Conservation (phyloP, 495 filamentous ascomycete species). For the Cladorrhinum samala region DNA sequence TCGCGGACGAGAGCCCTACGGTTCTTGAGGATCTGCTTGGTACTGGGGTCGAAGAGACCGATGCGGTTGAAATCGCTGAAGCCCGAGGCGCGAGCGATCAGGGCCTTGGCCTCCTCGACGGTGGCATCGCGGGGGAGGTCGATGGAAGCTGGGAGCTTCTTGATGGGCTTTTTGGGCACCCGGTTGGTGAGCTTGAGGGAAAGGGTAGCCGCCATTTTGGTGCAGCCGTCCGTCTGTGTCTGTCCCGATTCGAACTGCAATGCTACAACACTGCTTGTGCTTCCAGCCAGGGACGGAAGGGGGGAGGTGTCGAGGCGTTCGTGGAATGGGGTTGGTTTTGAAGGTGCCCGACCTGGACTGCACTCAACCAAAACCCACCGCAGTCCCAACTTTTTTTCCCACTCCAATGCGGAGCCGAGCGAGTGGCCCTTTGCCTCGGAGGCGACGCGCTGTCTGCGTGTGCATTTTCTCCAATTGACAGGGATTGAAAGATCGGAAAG, state of each 20-base stretch:
- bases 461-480: background rate
- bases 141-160: conserved; percentile 62
- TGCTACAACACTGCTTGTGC: background rate
- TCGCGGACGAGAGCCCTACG: conserved; percentile 49
- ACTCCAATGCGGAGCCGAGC: background rate
- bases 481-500: background rate
- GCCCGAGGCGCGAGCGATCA: conserved; percentile 39
- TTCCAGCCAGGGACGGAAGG: no score
- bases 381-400: background rate
- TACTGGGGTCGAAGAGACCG: conserved; percentile 65
- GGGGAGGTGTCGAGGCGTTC: background rate
- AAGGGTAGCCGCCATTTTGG: conserved; percentile 29
- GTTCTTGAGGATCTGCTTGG: conserved; percentile 55
- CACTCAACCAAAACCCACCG: background rate
- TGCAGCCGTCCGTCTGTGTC: no score
- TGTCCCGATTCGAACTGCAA: background rate
- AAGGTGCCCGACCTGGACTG: background rate
- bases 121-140: conserved; percentile 54
- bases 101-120: conserved; percentile 51
- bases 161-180: conserved; percentile 55
- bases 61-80: conserved; percentile 55
- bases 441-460: background rate
- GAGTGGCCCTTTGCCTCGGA: background rate
- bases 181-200: conserved; percentile 40
- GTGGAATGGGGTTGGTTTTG: background rate